Evolutionary conservation across 768 basidiomycete species (phyloP).

Genomic region (Pisolithus sp.): DNA sequence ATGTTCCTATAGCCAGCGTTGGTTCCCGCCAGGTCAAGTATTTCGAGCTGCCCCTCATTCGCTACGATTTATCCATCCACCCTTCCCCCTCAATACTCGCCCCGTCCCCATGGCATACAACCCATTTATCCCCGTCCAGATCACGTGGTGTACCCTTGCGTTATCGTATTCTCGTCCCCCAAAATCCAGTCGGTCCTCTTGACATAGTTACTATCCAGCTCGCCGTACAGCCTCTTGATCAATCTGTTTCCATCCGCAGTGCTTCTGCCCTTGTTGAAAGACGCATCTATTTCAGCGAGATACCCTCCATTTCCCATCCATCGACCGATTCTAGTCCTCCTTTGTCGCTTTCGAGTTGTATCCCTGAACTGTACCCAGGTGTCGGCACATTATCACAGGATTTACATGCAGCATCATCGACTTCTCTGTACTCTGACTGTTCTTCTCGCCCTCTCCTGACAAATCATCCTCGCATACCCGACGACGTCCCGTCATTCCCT

Average conservation of each 20-base stretch:
- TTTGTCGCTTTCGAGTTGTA: constrained; percentile 27
- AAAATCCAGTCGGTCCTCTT: constrained; percentile 58
- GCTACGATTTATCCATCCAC: constrained; percentile 54
- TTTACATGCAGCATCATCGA: constrained; percentile 11
- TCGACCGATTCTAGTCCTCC: constrained; percentile 21
- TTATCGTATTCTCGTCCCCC: constrained; percentile 53
- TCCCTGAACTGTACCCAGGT: constrained; percentile 11
- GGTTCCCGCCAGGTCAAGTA: constrained; percentile 64
- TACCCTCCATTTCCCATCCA: constrained; percentile 14
- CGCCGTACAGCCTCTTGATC: constrained; percentile 53
- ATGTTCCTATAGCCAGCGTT: constrained; percentile 56
- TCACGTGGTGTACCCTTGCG: constrained; percentile 52
- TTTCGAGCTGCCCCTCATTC: constrained; percentile 65
- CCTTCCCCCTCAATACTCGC: constrained; percentile 31
- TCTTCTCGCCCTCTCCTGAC: constrained; percentile 22
- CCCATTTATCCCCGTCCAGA: constrained; percentile 38
- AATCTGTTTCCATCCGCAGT: constrained; percentile 51
- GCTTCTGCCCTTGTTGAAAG: constrained; percentile 65
- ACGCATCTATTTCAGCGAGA: constrained; percentile 55
- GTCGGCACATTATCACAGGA: constrained; percentile 15
- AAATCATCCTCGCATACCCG: constrained; percentile 5
- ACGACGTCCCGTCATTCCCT: constrained; percentile 9
- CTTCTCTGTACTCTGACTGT: constrained; percentile 19
- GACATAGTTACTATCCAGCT: constrained; percentile 67
- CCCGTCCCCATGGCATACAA: constrained; percentile 31